Evolutionary conservation across 352 stramenopile genomes (phyloP), one percentile per base, ranked within the genome.

Genomic region (Globisporangium solare): DNA sequence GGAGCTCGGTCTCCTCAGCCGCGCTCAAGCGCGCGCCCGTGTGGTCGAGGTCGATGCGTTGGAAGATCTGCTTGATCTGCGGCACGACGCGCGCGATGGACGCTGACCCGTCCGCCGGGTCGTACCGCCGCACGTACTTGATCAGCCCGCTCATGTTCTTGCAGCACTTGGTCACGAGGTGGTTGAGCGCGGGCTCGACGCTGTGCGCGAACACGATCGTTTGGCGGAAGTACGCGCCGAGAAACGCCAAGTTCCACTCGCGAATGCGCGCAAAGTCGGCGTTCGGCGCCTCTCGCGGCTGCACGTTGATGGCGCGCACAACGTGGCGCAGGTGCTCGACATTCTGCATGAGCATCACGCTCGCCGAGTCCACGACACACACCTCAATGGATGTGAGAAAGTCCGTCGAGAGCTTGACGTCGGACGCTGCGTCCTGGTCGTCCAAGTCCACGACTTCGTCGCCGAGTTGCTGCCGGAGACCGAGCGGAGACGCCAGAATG

Each of bases 301-400:
- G 77, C 8, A 85, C 52, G 47, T 92, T 92, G 6, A 77, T 63
- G 0, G 80, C 78, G 12, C 74, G 76, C 37, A 92, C 51, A 6
- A 92, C 69, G 17, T 71, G 66, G 1, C 79, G 83, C 51, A 92
- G 45, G 56, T 92, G 83, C 20, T 92, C 83, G 27, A 92, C 59
- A 62, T 92, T 92, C 59, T 92, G 83, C 83, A 92, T 92, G 0
- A 80, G 53, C 59, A 92, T 73, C 5, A 92, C 61, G 61, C 77
- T 92, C 18, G 74, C 80, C 14, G 79, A 92, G 63, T 92, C 83
- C 3, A 90, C 67, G n/a, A 92, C 71, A 59, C 83, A 92, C 5
- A 92, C 70, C 60, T 92, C 83, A 48, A 92, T 89, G 1, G 77
- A 83, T 31, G 83, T 88, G 24, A 92, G 55, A 54, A 87, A 84